These are phyloP conservation scores for Suillus spraguei DNA, from an alignment of 768 basidiomycete species.

Conservation along the genomic window DNA sequence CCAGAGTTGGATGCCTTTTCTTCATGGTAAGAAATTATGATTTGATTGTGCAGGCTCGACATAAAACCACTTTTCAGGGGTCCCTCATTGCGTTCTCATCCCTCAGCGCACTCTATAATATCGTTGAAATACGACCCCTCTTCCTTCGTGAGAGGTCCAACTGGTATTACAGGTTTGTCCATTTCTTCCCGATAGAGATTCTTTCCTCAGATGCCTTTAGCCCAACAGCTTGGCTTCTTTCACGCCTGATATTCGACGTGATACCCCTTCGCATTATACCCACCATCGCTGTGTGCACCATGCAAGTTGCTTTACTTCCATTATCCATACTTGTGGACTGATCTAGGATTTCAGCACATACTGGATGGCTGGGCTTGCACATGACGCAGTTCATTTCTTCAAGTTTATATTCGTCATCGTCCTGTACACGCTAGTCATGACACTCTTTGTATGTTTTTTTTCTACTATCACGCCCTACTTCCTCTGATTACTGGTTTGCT, in stretches of 20 bases:
- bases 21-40: slow-evolving; percentile 63
- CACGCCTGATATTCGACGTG: slow-evolving; percentile 86
- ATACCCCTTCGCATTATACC: slow-evolving; percentile 88
- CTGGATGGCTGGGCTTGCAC: slow-evolving; percentile 93
- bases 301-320: slow-evolving; percentile 48
- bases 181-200: background rate
- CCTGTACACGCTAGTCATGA: slow-evolving; percentile 83
- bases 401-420: slow-evolving; percentile 92
- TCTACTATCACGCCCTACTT: background rate
- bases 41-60: background rate
- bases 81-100: slow-evolving; percentile 91
- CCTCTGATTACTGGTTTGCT: slow-evolving; percentile 1
- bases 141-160: slow-evolving; percentile 91
- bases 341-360: slow-evolving; percentile 58
- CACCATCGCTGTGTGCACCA: slow-evolving; percentile 82
- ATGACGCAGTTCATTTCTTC: slow-evolving; percentile 83
- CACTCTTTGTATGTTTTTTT: slow-evolving; percentile 69
- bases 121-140: slow-evolving; percentile 80
- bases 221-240: slow-evolving; percentile 90
- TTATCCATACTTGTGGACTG: slow-evolving; percentile 3
- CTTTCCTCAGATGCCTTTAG: slow-evolving; percentile 37
- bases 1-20: slow-evolving; percentile 91
- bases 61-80: slow-evolving; percentile 50
- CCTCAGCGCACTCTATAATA: slow-evolving; percentile 86
- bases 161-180: slow-evolving; percentile 75